Evolutionary conservation across 768 basidiomycete species (phyloP), one percentile per base, ranked within the genome.

Genomic region (Suillus subaureus): DNA sequence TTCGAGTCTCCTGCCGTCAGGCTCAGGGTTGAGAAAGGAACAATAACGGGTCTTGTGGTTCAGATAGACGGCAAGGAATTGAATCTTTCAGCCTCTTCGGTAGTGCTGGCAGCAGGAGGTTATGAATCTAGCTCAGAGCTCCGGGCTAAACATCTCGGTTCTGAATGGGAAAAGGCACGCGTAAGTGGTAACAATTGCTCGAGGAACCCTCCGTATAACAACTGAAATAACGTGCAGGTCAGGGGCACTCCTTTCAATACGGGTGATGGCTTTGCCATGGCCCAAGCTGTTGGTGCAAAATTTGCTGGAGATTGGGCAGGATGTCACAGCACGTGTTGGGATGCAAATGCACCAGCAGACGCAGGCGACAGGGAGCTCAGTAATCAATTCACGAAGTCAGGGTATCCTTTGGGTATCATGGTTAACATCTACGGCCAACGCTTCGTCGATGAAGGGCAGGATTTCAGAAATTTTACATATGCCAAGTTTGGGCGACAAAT

Each of bases 321-420:
- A n/a, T 91, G 90, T 68, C 90, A 91, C 70, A 88, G 86, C 66
- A 89, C 89, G 6, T 85, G 84, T 70, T 90, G 89, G 89, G 90
- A 90, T 69, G 87, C 86, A 21, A 82, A 89, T 69, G 85, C 88
- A 1, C 77, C 83, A 1, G 65, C 74, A 23, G 77, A 86, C 39
- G 71, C 76, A 18, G 89, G 89, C 23, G 80, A 86, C 64, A 84
- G 88, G 60, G 78, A 79, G 56, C 73, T 89, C 63, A 89, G 86
- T 64, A 91, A 92, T 72, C 88, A 89, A 67, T 89, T 81, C 74
- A 91, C 89, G 8, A 91, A 91, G 74, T 90, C 89, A 12, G 88
- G 90, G 1, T 90, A 91, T 70, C 89, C 90, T 3, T 78, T 90
- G 12, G 89, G 89, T 2, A 80, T 91, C 66, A 90, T 89, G 89